Evolutionary conservation across 805 yeast species (phyloP).

Genomic region (Pichia insulana): DNA sequence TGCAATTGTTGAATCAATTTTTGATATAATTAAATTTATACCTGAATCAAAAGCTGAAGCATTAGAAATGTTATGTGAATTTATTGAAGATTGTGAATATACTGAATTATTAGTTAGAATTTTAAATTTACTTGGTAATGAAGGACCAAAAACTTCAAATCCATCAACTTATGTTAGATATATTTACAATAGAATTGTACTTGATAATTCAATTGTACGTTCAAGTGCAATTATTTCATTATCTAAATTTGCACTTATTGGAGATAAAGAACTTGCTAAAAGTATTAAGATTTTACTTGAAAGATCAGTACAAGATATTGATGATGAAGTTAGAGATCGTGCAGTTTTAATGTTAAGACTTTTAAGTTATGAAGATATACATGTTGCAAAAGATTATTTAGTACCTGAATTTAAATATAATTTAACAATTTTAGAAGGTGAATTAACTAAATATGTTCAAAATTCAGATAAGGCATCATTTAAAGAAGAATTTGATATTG

Average conservation of each 20-base stretch:
- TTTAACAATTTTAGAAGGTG: slow-evolving; percentile 67
- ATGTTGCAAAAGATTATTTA: slow-evolving; percentile 42
- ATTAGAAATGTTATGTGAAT: slow-evolving; percentile 85
- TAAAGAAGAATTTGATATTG: slow-evolving; percentile 58
- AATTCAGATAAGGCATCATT: slow-evolving; percentile 37
- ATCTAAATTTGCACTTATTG: slow-evolving; percentile 78
- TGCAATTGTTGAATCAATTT: slow-evolving; percentile 83
- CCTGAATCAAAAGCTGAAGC: slow-evolving; percentile 80
- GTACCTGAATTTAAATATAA: slow-evolving; percentile 64
- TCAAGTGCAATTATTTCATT: slow-evolving; percentile 92
- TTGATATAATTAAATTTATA: slow-evolving; percentile 80
- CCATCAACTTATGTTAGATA: slow-evolving; percentile 92
- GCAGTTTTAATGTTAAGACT: slow-evolving; percentile 80
- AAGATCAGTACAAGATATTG: slow-evolving; percentile 80
- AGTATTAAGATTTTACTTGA: slow-evolving; percentile 68
- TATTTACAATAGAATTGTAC: slow-evolving; percentile 91
- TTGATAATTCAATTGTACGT: slow-evolving; percentile 91
- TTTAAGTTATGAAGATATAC: slow-evolving; percentile 34
- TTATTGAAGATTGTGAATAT: slow-evolving; percentile 96
- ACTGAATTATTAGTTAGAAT: slow-evolving; percentile 91
- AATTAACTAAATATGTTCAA: slow-evolving; percentile 63
- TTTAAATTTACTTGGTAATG: slow-evolving; percentile 83
- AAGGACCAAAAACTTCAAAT: slow-evolving; percentile 80
- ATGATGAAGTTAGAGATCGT: slow-evolving; percentile 97
- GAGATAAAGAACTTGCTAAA: slow-evolving; percentile 55